Evolutionary conservation across 1,139 yeast species (phyloP), one percentile per base, ranked within the genome.

Genomic region (Kodamaea anthophila): DNA sequence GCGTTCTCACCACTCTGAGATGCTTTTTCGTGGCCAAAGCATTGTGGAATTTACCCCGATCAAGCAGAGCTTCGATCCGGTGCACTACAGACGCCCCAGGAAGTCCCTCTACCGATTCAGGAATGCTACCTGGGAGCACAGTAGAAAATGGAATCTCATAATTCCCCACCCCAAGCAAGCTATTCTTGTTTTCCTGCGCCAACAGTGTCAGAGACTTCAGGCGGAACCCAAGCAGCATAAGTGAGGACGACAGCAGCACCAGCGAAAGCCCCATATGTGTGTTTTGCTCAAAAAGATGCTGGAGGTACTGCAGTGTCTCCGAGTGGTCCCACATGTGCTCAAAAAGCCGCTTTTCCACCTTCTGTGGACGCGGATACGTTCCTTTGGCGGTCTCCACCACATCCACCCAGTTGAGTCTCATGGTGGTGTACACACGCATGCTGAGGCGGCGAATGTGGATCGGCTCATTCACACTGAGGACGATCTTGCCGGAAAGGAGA

Each of bases 81-180:
- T 91, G 91, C 6, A 77, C 69, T n/a, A 85, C 69, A 4, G 84
- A 74, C 10, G 87, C 94, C 13, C 91, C 87, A 2, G 88, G 88
- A 29, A 87, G 65, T 3, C 96, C 96, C 51, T 88, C 96, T 6
- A 91, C 80, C 18, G 94, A 79, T 55, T 91, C 98, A 1, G 87
- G 80, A 34, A 84, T 67, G 22, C 76, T 70, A 1, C 97, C 97
- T 0, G 96, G 96, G 11, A 91, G 51, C 16, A 87, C 70, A 1
- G 93, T 73, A 39, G 82, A 80, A 50, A 91, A 91, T 0, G 98
- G 97, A 44, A 91, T 74, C 49, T 85, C 94, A 51, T 91, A 87
- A 51, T 85, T 86, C 1, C 98, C 98, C 39, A 69, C 76, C 0
- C 67, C 65, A 31, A 82, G 53, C 2, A 65, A 55, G n/a, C 15